phyloP scores from a whole-genome alignment of 176 grass and related monocot species.

The Metroxylon sagu region DNA sequence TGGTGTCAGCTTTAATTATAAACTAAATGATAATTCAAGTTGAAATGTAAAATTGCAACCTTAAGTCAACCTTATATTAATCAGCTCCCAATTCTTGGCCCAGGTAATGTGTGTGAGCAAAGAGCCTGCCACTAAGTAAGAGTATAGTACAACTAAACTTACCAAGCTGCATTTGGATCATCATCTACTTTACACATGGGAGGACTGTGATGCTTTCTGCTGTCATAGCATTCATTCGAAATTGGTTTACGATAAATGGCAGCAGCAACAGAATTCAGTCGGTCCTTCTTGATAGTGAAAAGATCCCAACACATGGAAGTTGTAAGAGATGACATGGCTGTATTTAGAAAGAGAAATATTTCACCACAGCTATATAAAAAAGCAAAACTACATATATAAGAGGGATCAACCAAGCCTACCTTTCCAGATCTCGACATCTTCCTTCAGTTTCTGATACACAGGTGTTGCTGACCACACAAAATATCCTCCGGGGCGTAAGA shows the following conservation, averaged over 20 bases:
- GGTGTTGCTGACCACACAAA: constrained; percentile 98
- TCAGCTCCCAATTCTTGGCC: too few relatives aligned
- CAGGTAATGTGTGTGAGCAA: too few relatives aligned
- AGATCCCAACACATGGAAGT: constrained; percentile 95
- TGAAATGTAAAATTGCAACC: too few relatives aligned
- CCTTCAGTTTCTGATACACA: constrained; percentile 88
- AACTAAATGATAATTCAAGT: too few relatives aligned
- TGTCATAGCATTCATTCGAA: constrained; percentile 73
- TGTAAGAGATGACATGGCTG: constrained; percentile 69
- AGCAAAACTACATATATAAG: not conserved
- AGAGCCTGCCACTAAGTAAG: too few relatives aligned
- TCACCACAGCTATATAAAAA: not conserved
- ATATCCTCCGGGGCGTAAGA: constrained; percentile 74
- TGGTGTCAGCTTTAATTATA: too few relatives aligned
- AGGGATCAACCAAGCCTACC: constrained; percentile 10
- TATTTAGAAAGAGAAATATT: not conserved
- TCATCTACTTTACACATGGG: constrained; percentile 83
- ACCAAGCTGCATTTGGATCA: constrained; percentile 78
- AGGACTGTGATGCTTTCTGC: constrained; percentile 42
- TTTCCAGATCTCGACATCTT: constrained; percentile 85
- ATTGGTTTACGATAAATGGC: constrained; percentile 89
- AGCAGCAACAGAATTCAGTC: constrained; percentile 58
- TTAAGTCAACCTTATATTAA: too few relatives aligned
- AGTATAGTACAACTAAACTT: not conserved
- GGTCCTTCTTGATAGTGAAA: constrained; percentile 65